Base-by-base conservation (phyloP, 371 early-diverging fungal species). In the Coelomomyces lativittatus region DNA sequence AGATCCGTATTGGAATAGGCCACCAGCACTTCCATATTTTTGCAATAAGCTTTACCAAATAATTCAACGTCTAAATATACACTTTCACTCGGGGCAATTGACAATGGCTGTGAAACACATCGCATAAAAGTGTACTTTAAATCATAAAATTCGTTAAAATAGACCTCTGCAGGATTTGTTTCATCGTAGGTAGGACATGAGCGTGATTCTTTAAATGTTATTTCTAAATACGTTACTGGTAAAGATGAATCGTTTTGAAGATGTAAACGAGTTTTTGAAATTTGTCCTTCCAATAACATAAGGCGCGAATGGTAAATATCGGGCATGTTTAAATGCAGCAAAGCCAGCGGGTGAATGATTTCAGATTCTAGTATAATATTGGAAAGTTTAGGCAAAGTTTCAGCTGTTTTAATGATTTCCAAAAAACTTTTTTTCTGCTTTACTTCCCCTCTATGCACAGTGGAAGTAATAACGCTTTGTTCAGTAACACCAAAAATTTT, bases 211-310 rank as follows among this genome's bases (percentile, higher is more conserved):
- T 17, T 10, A 6, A 41, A 27, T 21, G 17, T 17, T 10, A 41
- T 21, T 10, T 10, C 9, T 15, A 39, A 28, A 5, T 15, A 14
- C n/a, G 40, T 39, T 0, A 39, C 40, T 7, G 40, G 40, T 15
- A 39, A 8, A 7, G 0, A 14, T 6, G 19, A 9, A 17, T 10
- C 12, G 23, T 41, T 41, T 19, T 23, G 29, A 28, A 41, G 9
- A 8, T 41, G 43, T 31, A 41, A 23, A 0, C 29, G 19, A 10
- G 31, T 17, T 2, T 41, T 21, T 11, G 29, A 8, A 17, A 11
- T 3, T 4, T 46, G 21, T 24, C 47, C 47, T 37, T 44, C 47
- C 23, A 46, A 29, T 11, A 46, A 21, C 47, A 45, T 46, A 17
- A 46, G 2, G 21, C 15, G 17, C 21, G 15, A 11, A 25, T 37